Percentiles rank a stretch among this genome's conserved stretches.
Conservation (phyloP, 345 rosid species). For the Heritiera fomes region DNA sequence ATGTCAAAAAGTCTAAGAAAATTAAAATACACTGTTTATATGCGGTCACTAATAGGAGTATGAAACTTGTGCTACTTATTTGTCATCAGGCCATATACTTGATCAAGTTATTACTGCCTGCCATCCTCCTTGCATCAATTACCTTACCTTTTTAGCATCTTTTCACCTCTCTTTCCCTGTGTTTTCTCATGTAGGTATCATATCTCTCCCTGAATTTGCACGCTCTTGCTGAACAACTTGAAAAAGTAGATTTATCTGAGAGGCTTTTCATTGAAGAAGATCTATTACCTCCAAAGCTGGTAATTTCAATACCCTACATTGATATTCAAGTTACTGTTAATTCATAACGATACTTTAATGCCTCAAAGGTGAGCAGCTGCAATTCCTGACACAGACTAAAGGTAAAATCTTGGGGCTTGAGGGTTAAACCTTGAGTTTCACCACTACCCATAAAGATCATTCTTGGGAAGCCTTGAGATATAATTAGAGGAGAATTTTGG, state of each 20-base stretch:
- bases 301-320: conserved; percentile 29
- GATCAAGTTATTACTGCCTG: neutral
- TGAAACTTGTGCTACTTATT: neutral
- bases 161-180: neutral
- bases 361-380: conserved; percentile 4
- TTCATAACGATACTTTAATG: neutral
- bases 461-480: neutral
- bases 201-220: conserved; percentile 69
- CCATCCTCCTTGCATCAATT: neutral
- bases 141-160: neutral
- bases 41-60: neutral
- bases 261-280: conserved; percentile 77
- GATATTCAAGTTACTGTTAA: neutral
- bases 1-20: neutral
- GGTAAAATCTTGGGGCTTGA: neutral
- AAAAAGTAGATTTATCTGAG: conserved; percentile 57
- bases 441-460: too few relatives aligned
- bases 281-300: conserved; percentile 65
- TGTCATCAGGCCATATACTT: neutral
- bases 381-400: neutral
- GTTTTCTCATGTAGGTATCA: conserved; percentile 42
- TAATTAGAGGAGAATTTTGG: too few relatives aligned
- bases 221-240: conserved; percentile 63
- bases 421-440: conserved; percentile 2
- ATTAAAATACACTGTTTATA: neutral